A percentile compares a stretch with the other conserved stretches of the same genome.
Conservation (phyloP, 768 basidiomycete genomes). For the Tricholoma terreum region DNA sequence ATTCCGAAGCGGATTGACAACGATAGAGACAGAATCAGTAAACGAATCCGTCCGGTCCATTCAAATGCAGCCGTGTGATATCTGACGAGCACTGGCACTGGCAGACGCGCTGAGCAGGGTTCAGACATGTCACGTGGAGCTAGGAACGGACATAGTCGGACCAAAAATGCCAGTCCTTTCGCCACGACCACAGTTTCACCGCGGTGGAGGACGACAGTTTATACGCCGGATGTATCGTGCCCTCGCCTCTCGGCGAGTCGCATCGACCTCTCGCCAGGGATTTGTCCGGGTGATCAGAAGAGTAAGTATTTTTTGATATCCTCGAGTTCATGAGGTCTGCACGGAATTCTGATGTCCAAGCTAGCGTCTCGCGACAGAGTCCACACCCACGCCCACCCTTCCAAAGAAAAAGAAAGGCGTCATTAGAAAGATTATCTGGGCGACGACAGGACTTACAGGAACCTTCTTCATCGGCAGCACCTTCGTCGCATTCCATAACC, state of each 20-base stretch:
- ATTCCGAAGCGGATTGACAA: too few relatives aligned
- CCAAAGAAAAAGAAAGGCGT: conserved; percentile 54
- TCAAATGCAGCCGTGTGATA: too few relatives aligned
- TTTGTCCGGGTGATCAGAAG: conserved; percentile 54
- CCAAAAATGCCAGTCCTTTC: conserved; percentile 19
- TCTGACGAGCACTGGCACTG: too few relatives aligned
- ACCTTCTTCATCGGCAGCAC: conserved; percentile 84
- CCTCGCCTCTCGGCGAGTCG: conserved; percentile 51
- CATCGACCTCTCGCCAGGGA: conserved; percentile 42
- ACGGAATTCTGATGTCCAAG: conserved; percentile 1
- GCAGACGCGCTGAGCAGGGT: too few relatives aligned
- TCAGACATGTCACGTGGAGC: conserved; percentile 10
- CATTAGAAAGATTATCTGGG: conserved; percentile 61
- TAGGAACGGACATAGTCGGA: conserved; percentile 38
- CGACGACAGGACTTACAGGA: conserved; percentile 63
- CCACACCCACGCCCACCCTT: conserved; percentile 28
- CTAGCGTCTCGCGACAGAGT: conserved; percentile 65
- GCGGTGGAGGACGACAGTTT: conserved; percentile 16
- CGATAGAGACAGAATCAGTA: too few relatives aligned
- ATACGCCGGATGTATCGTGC: conserved; percentile 51
- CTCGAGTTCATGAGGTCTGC: neutral
- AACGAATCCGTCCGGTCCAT: too few relatives aligned
- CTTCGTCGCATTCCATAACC: conserved; percentile 73
- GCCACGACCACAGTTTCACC: conserved; percentile 7
- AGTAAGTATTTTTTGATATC: conserved; percentile 39